Base-by-base conservation (phyloP, 352 stramenopile species). In the Phytophthora uliginosa region DNA sequence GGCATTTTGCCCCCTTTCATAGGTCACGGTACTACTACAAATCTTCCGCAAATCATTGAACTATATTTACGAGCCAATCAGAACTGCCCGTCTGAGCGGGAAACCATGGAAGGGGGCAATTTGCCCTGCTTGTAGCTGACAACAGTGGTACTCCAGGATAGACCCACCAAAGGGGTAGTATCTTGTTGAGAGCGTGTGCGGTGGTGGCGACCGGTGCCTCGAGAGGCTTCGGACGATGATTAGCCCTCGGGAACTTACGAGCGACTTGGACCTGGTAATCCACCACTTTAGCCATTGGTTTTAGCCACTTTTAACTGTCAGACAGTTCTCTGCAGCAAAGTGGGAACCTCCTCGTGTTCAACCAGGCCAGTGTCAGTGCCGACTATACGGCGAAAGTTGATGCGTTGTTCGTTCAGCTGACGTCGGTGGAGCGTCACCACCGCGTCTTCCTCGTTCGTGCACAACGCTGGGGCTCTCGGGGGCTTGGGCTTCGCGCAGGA, bases 171-270 rank as follows among this genome's bases (percentile, higher is more conserved):
- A 26, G 24, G 24, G 24, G 24, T n/a, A n/a, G 26, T 62, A 58
- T 73, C 38, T 53, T 72, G 5, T 50, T 56, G 48, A 54, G 48
- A 54, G 72, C 68, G 65, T 40, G 66, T 51, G 76, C 74, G 10
- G 81, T 95, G 18, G 52, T 97, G 34, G 66, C 96, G 45, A 96
- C 91, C 0, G 91, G 91, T 26, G 89, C 88, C n/a, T 94, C 84
- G 63, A 82, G 85, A 36, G 84, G 88, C 71, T 96, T 95, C 64
- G 89, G 89, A 4, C 82, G 85, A 18, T 87, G 76, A 57, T 71
- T 97, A 24, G 82, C 88, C 18, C 67, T 95, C 28, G 28, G 4
- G 28, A 31, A 31, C 28, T 31, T 7, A 31, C 28, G 28, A 31
- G 28, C 28, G 28, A 31, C 28, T 31, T 31, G 28, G 28, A 31